Evolutionary conservation across 78 protist species (phyloP).

Genomic region (Dictyostelium purpureum): DNA sequence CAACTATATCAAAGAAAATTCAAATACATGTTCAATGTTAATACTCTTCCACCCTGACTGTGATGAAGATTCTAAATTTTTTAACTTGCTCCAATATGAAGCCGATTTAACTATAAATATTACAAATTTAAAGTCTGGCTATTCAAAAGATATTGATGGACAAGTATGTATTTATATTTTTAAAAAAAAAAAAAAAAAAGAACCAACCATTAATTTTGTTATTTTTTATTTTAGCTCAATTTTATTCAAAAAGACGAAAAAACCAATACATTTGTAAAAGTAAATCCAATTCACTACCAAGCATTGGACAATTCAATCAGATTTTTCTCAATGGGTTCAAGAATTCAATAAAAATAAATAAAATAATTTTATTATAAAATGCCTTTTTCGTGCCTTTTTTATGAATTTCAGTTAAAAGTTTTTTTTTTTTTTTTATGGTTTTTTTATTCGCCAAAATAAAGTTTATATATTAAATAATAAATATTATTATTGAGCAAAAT

Average conservation of each 20-base stretch:
- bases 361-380: too few relatives aligned
- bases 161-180: conserved; percentile 24
- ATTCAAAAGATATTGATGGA: conserved; percentile 72
- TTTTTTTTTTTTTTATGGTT: too few relatives aligned
- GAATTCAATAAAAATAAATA: conserved; percentile 42
- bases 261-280: conserved; percentile 1
- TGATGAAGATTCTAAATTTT: conserved; percentile 41
- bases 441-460: too few relatives aligned
- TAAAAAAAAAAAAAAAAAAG: background rate
- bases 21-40: conserved; percentile 18
- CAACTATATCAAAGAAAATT: conserved; percentile 25
- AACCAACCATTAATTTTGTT: background rate
- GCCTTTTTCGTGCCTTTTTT: too few relatives aligned
- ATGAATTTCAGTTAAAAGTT: too few relatives aligned
- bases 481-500: too few relatives aligned
- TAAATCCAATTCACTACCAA: conserved; percentile 51
- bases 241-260: conserved; percentile 38
- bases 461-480: too few relatives aligned
- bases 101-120: conserved; percentile 30
- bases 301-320: conserved; percentile 49
- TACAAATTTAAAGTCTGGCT: conserved; percentile 45
- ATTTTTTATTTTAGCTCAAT: background rate
- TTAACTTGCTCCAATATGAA: conserved; percentile 52
- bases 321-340: conserved; percentile 59
- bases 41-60: conserved; percentile 37